Evolutionary conservation across 2,329 filamentous ascomycete species (phyloP).

Genomic region (Ophiostoma sp.): DNA sequence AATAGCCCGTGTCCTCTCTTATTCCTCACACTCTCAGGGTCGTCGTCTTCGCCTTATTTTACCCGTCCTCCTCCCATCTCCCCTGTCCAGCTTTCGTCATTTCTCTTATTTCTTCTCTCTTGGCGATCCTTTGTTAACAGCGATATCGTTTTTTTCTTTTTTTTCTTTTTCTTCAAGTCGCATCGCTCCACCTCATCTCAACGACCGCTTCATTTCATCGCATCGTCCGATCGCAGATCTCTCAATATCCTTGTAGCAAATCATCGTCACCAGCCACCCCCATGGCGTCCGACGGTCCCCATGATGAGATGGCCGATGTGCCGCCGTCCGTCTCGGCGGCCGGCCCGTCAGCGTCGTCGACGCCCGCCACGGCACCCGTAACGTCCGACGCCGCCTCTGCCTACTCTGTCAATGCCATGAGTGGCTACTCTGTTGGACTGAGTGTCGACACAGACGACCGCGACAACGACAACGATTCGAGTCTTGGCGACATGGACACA

Average conservation of each 20-base stretch:
- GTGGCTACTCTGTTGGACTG: conserved; percentile 23
- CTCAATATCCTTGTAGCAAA: not conserved
- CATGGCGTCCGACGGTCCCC: not conserved
- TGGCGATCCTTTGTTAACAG: not conserved
- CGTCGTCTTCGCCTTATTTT: not conserved
- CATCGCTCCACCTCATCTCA: not conserved
- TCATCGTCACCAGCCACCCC: not conserved
- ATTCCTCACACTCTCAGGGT: no score
- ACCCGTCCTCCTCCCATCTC: not conserved
- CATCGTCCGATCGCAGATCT: not conserved
- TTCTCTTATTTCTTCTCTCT: not conserved
- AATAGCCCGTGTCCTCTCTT: not conserved
- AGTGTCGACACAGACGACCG: conserved; percentile 12
- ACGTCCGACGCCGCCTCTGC: not conserved
- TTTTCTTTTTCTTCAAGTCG: not conserved
- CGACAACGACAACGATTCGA: conserved; percentile 21
- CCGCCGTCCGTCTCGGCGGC: not conserved
- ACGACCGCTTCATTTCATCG: not conserved
- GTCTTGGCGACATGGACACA: conserved; percentile 22
- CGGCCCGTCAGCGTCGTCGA: not conserved
- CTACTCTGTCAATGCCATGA: conserved; percentile 22
- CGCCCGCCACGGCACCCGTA: not conserved
- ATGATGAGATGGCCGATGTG: not conserved
- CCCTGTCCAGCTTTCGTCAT: not conserved
- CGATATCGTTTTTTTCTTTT: not conserved